Evolutionary conservation across 2,329 filamentous ascomycete genomes (phyloP).

Genomic region (Magnaporthales sp.): DNA sequence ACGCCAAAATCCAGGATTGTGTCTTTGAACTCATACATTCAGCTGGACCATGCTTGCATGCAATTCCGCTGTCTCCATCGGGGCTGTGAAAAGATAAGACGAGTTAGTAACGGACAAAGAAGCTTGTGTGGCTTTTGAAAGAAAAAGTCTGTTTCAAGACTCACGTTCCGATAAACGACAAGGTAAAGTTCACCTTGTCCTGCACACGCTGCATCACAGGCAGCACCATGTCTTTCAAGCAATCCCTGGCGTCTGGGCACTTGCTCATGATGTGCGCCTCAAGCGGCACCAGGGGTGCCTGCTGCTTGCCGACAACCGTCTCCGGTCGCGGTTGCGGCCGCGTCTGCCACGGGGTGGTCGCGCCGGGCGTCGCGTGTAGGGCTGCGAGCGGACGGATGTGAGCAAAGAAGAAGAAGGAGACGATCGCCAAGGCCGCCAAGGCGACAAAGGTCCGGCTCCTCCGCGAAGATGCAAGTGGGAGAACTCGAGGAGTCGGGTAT

Average conservation of each 20-base stretch:
- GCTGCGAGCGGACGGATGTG: constrained; percentile 5
- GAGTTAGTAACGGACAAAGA: not conserved
- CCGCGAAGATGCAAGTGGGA: constrained; percentile 3
- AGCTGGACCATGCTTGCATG: constrained; percentile 79
- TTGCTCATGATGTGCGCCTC: constrained; percentile 98
- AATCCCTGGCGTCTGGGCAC: constrained; percentile 85
- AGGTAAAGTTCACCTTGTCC: constrained; percentile 80
- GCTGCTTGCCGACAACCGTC: not conserved
- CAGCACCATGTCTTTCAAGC: constrained; percentile 70
- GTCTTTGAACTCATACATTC: constrained; percentile 48
- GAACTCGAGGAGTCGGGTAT: constrained; percentile 4
- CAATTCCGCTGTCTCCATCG: constrained; percentile 71
- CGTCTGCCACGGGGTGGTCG: not conserved
- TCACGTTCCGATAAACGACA: constrained; percentile 82
- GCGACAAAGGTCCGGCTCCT: constrained; percentile 7
- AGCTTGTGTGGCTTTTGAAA: not conserved
- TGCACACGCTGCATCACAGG: constrained; percentile 77
- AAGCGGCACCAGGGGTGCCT: constrained; percentile 52
- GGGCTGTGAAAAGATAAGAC: constrained; percentile 31
- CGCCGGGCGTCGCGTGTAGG: constrained; percentile 2
- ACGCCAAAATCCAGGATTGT: not conserved
- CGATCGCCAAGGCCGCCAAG: constrained; percentile 8
- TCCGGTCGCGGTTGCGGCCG: constrained; percentile 7
- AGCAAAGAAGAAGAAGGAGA: constrained; percentile 9
- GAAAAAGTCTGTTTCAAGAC: constrained; percentile 12